Evolutionary conservation across 352 stramenopile species (phyloP), one percentile per base, ranked within the genome.

Genomic region (Pythium volutum): DNA sequence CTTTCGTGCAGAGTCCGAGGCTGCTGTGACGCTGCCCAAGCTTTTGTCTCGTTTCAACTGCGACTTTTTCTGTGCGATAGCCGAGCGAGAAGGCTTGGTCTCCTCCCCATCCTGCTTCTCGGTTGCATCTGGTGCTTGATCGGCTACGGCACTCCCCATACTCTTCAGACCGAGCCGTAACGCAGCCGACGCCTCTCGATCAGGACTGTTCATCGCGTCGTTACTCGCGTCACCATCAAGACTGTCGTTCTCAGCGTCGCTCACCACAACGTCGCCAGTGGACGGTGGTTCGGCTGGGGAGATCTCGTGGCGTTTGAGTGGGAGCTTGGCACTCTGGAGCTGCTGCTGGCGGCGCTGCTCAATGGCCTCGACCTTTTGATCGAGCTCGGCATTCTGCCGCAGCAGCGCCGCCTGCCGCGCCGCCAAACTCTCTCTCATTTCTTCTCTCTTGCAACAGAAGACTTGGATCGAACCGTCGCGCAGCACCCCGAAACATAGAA

Each of bases 361-460:
- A 43, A 88, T 87, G 14, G 78, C 78, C 54, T 84, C 78, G 1
- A 90, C 80, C 29, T 79, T 71, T 45, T 87, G 73, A 36, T 90
- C 79, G 6, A 90, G 55, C 56, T 84, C 76, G 1, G 78, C 75
- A 29, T 90, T 90, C 47, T 88, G 74, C 52, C 70, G 76, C 53
- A 78, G 68, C 59, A 90, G 61, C 39, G 78, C 78, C 9, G 79
- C 80, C 48, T 88, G 80, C 1, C 80, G 69, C 50, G 61, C 80
- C 0, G 73, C 76, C 22, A 90, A 64, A 34, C 71, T 87, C 66
- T 86, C 73, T 42, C 87, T 86, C 80, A 90, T 88, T 6, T 7
- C 39, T 29, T 25, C 22, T 34, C 23, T 31, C 18, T 53, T 26
- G 38, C 23, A 5, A 42, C 8, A 22, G 43, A 33, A 48, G 34